Conservation (phyloP, 768 basidiomycete species). For the Ramaria sp. region DNA sequence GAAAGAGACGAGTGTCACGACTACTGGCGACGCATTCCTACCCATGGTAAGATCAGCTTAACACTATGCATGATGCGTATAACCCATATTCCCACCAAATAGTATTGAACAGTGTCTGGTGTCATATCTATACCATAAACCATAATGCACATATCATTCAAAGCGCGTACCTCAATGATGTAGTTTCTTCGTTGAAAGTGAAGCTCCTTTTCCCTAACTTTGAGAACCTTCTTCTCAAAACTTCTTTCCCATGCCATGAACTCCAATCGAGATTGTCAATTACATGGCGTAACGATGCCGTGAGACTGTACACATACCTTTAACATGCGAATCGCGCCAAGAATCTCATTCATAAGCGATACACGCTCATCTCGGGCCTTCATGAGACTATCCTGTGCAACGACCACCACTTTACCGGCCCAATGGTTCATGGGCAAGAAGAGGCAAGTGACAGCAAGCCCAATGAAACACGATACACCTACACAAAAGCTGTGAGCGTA, state of each 20-base stretch:
- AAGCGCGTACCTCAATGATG: conserved; percentile 55
- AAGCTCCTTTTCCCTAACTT: conserved; percentile 70
- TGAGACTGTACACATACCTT: conserved; percentile 32
- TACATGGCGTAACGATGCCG: not conserved
- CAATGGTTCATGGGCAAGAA: conserved; percentile 67
- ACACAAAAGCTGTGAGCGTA: not conserved
- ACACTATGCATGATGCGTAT: not conserved
- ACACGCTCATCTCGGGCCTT: conserved; percentile 87
- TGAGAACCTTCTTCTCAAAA: conserved; percentile 67
- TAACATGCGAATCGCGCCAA: conserved; percentile 86
- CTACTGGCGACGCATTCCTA: conserved; percentile 35
- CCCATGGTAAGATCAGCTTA: not conserved
- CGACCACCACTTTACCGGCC: conserved; percentile 59
- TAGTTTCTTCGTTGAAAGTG: conserved; percentile 82
- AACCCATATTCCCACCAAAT: conserved; percentile 33
- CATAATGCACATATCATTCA: not conserved
- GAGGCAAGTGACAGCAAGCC: conserved; percentile 64
- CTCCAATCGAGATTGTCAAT: conserved; percentile 20
- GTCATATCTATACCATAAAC: no score
- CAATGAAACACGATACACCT: conserved; percentile 66
- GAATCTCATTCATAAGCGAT: conserved; percentile 86
- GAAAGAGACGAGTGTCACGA: conserved; percentile 42
- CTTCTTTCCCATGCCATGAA: conserved; percentile 96
- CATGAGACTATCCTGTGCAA: conserved; percentile 80
- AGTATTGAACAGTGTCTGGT: conserved; percentile 35